Conservation (phyloP, 1,284 basidiomycete species). For the Cerrena zonata region DNA sequence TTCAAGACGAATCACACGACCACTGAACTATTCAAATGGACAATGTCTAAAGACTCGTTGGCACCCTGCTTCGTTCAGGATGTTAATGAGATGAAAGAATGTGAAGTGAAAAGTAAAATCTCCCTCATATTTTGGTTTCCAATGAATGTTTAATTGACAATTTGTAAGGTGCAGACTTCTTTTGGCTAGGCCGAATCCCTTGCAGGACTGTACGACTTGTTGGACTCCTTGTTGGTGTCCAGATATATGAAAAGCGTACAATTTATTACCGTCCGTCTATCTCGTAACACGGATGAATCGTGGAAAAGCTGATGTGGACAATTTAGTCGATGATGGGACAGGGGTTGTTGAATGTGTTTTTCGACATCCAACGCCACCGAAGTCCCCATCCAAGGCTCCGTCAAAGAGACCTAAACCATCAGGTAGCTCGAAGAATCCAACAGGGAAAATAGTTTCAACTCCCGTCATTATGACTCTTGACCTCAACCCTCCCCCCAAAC, state of each 20-base stretch:
- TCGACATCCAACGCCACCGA: constrained; percentile 24
- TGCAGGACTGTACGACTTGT: constrained; percentile 57
- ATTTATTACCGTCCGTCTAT: constrained; percentile 54
- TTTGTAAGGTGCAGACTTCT: constrained; percentile 42
- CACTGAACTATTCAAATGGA: constrained; percentile 49
- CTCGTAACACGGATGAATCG: too few relatives aligned
- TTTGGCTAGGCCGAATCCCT: constrained; percentile 66
- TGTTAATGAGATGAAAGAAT: constrained; percentile 47
- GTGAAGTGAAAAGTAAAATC: constrained; percentile 30
- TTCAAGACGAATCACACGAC: constrained; percentile 7
- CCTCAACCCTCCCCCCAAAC: constrained; percentile 26
- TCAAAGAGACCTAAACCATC: neutral
- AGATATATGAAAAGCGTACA: constrained; percentile 51
- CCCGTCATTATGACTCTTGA: too few relatives aligned
- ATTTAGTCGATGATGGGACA: constrained; percentile 69
- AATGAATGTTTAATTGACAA: neutral
- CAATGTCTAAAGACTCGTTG: constrained; percentile 50
- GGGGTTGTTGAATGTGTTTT: constrained; percentile 60
- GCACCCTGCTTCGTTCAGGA: constrained; percentile 61
- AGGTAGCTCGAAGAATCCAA: neutral
- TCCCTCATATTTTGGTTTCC: neutral
- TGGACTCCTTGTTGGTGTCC: constrained; percentile 59
- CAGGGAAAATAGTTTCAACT: too few relatives aligned
- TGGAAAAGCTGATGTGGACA: too few relatives aligned
- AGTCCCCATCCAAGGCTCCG: neutral